Evolutionary conservation across 305 asterid species (phyloP).

Genomic region (Rubia tinctorum): DNA sequence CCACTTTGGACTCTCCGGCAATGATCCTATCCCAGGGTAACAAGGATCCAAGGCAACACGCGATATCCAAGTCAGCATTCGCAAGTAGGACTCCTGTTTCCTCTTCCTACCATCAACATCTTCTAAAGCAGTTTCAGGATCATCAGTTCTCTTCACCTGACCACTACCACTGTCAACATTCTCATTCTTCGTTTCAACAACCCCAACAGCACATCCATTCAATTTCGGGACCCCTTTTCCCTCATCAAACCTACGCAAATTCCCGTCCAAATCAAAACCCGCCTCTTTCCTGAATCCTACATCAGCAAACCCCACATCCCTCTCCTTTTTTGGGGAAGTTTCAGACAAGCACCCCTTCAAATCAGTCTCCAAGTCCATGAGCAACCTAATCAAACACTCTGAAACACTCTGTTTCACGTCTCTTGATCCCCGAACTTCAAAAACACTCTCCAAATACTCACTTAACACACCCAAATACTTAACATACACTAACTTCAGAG

Average conservation of each 20-base stretch:
- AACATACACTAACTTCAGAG: conserved; percentile 57
- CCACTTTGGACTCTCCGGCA: conserved; percentile 31
- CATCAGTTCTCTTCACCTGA: conserved; percentile 3
- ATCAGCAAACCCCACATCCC: conserved; percentile 21
- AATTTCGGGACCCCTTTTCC: conserved; percentile 19
- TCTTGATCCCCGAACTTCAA: conserved; percentile 12
- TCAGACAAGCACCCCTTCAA: conserved; percentile 39
- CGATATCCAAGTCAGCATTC: conserved; percentile 24
- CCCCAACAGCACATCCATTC: conserved; percentile 18
- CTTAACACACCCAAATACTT: conserved; percentile 48
- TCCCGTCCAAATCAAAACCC: conserved; percentile 12
- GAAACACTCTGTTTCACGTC: conserved; percentile 4
- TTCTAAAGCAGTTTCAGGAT: conserved; percentile 10
- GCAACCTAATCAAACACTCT: conserved; percentile 21
- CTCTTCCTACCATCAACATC: conserved; percentile 20
- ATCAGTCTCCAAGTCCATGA: conserved; percentile 50
- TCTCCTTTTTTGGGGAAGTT: conserved; percentile 35
- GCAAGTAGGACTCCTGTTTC: conserved; percentile 9
- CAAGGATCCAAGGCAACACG: conserved; percentile 28
- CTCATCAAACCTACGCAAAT: conserved; percentile 19
- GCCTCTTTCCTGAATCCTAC: conserved; percentile 24
- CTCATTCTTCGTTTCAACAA: conserved; percentile 18
- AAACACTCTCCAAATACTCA: conserved; percentile 31
- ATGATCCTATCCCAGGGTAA: conserved; percentile 23
- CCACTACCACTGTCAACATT: conserved; percentile 6